Percentiles rank a stretch among this genome's conserved stretches.
Conservation (phyloP, 2,329 filamentous ascomycete species). For the Zarea fungicola region DNA sequence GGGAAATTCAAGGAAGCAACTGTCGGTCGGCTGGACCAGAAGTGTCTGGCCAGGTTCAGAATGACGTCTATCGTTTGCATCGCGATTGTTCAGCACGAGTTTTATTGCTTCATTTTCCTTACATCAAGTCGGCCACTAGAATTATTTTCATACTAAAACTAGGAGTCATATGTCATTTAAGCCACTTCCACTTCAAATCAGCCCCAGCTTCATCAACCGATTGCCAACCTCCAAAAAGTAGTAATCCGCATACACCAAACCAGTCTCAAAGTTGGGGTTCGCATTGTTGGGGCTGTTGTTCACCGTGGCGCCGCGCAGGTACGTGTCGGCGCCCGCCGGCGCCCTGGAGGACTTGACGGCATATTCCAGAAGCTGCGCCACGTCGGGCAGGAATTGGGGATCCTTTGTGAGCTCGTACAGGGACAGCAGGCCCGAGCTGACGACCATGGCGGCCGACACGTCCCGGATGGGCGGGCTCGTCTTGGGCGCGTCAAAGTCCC, state of each 20-base stretch:
- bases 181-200: conserved; percentile 35
- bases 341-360: conserved; percentile 4
- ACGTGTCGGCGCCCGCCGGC: conserved; percentile 7
- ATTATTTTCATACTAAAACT: too few relatives aligned
- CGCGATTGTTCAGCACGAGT: too few relatives aligned
- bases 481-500: conserved; percentile 18
- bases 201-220: conserved; percentile 12
- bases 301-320: conserved; percentile 14
- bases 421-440: conserved; percentile 13
- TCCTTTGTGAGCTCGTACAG: conserved; percentile 12
- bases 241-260: conserved; percentile 16
- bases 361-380: conserved; percentile 11
- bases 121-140: too few relatives aligned
- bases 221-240: conserved; percentile 16
- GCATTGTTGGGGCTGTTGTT: conserved; percentile 12
- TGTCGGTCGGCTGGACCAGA: too few relatives aligned
- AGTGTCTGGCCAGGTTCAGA: too few relatives aligned
- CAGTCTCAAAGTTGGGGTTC: conserved; percentile 8
- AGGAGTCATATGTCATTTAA: too few relatives aligned
- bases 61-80: too few relatives aligned
- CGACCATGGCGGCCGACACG: conserved; percentile 15
- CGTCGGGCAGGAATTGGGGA: conserved; percentile 12
- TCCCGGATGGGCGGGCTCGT: conserved; percentile 9
- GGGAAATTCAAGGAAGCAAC: too few relatives aligned
- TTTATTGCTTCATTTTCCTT: too few relatives aligned